Conservation (phyloP, 2,329 filamentous ascomycete species). For the Cladosporium austrohemisphaericum region DNA sequence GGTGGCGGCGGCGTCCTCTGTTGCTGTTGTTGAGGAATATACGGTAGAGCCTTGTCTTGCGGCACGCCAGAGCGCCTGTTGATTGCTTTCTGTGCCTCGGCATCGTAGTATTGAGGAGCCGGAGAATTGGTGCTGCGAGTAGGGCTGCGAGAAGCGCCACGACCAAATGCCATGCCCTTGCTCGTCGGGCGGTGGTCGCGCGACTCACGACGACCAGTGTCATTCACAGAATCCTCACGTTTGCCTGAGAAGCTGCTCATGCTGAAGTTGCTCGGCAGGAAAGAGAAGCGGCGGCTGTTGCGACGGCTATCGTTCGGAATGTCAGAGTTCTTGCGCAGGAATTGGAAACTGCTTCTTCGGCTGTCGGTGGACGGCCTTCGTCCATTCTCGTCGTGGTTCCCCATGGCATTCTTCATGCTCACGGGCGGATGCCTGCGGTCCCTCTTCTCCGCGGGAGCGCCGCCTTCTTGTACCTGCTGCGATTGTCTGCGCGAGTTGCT, state of each 20-base stretch:
- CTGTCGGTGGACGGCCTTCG: constrained; percentile 47
- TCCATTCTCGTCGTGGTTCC: constrained; percentile 53
- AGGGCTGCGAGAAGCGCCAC: constrained; percentile 41
- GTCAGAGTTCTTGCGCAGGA: constrained; percentile 45
- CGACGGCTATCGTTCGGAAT: constrained; percentile 36
- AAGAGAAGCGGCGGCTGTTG: constrained; percentile 47
- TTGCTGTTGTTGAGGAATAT: constrained; percentile 19
- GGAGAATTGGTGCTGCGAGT: constrained; percentile 45
- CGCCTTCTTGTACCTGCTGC: constrained; percentile 34
- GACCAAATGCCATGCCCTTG: constrained; percentile 43
- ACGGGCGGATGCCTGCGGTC: constrained; percentile 78
- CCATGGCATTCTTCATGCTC: constrained; percentile 75
- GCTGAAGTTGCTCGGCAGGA: constrained; percentile 48
- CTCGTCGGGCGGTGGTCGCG: constrained; percentile 30
- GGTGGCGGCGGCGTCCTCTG: constrained; percentile 18
- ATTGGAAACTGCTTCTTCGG: constrained; percentile 48
- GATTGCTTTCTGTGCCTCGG: constrained; percentile 25
- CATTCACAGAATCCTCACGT: constrained; percentile 34
- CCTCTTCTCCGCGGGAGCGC: constrained; percentile 54
- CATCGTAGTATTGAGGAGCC: constrained; percentile 43
- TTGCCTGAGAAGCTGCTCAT: constrained; percentile 40
- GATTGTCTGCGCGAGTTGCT: constrained; percentile 39
- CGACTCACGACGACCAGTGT: constrained; percentile 20
- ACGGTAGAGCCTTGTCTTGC: constrained; percentile 29
- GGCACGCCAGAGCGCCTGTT: constrained; percentile 20